Conservation (phyloP, 2,329 filamentous ascomycete genomes). For the Dactylellina leptospora region DNA sequence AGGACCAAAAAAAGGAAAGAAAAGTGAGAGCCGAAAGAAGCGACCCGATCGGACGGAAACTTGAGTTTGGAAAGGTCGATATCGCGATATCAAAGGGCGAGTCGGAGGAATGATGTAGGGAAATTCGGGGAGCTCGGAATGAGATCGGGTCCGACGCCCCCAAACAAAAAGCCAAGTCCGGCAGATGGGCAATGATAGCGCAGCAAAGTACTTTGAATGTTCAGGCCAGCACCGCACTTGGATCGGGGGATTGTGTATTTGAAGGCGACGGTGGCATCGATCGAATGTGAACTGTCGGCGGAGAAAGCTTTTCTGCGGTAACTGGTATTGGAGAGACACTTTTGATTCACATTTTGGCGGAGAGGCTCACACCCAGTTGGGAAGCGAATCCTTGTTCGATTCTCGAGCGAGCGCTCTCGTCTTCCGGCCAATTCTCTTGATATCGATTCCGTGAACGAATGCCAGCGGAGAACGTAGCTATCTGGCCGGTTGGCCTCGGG, state of each 20-base stretch:
- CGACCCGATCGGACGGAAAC: neutral
- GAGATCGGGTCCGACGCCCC: constrained; percentile 8
- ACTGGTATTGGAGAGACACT: neutral
- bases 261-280: too few relatives aligned
- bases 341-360: constrained; percentile 16
- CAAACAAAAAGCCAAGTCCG: neutral
- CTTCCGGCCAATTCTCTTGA: neutral
- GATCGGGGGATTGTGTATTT: too few relatives aligned
- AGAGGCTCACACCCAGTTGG: neutral
- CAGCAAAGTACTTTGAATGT: too few relatives aligned
- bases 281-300: too few relatives aligned
- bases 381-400: neutral
- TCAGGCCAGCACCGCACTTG: too few relatives aligned
- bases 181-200: too few relatives aligned
- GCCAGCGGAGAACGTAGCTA: too few relatives aligned
- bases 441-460: neutral
- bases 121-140: constrained; percentile 22
- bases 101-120: neutral
- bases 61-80: neutral
- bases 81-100: neutral
- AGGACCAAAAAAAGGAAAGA: neutral
- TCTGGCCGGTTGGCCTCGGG: constrained; percentile 42
- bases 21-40: neutral
- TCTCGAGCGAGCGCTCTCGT: neutral
- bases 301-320: too few relatives aligned